Base-by-base conservation (phyloP, 1,284 basidiomycete genomes). In the Cutaneotrichosporon sp. region DNA sequence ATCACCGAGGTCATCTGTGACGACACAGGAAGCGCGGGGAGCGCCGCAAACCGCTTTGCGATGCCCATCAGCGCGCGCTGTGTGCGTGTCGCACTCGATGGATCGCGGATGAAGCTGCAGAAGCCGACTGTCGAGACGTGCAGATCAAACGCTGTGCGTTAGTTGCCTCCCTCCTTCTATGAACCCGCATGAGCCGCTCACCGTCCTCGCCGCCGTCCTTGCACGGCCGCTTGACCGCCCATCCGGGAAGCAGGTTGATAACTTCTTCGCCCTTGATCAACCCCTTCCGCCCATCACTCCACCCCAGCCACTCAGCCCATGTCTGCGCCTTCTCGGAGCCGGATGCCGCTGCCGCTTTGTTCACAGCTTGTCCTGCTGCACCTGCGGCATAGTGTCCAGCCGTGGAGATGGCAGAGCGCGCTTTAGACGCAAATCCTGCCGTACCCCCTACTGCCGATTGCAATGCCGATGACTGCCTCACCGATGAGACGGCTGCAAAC, bases 11-110 rank as follows among this genome's bases (percentile, higher is more conserved):
- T 35, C 41, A 52, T 31, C 31, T 46, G 39, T 10, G 35, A 39
- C 37, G 41, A 31, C 6, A 49, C 42, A 0, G 56, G 52, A 4
- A 51, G 42, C 0, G 49, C 29, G 17, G 58, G 58, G 9, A 60
- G 52, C 19, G 58, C 58, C 2, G 58, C 58, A 9, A 60, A 54
- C 6, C 89, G 79, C 79, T 84, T 86, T 8, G 88, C 89, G 35
- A 91, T 72, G 19, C 80, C 79, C 52, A 90, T 78, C 61, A 91
- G 87, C 0, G 86, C 82, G 12, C 80, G 79, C 56, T 90, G 88
- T 1, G 86, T 83, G 5, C 87, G 81, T 43, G 83, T 85, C 1
- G 82, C 80, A 48, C 79, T 77, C 48, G 84, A 84, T 3, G 82
- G 79, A 3, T 81, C 78, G 32, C 82, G 80, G 41, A 83, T 77